Conservation (phyloP, 306 rosid species). For the Benincasa hispida region DNA sequence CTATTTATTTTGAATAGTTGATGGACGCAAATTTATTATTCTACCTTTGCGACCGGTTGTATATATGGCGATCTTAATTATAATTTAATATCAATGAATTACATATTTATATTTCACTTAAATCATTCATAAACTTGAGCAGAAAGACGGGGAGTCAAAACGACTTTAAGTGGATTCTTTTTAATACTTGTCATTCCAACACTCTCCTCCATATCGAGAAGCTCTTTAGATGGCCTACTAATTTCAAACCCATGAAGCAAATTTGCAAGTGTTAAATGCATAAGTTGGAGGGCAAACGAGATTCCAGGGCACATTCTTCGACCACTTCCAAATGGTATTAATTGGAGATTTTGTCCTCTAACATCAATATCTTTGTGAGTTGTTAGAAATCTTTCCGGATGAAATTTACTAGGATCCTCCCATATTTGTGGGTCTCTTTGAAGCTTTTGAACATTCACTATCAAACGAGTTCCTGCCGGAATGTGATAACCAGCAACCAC, state of each 20-base stretch:
- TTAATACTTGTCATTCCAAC: conserved; percentile 42
- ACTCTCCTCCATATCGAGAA: conserved; percentile 40
- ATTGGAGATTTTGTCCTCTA: conserved; percentile 8
- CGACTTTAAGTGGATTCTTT: conserved; percentile 33
- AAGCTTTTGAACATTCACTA: conserved; percentile 13
- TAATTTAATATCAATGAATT: too few relatives aligned
- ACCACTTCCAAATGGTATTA: conserved; percentile 26
- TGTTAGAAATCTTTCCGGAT: conserved; percentile 19
- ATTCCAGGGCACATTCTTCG: conserved; percentile 30
- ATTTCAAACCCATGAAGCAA: conserved; percentile 21
- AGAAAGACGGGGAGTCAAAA: conserved; percentile 36
- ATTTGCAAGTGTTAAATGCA: conserved; percentile 13
- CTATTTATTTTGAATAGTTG: too few relatives aligned
- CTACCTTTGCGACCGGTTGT: too few relatives aligned
- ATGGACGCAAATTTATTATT: too few relatives aligned
- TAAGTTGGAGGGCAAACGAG: neutral
- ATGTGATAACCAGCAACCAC: conserved; percentile 10
- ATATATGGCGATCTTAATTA: too few relatives aligned
- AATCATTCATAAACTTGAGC: too few relatives aligned
- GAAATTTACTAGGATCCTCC: conserved; percentile 14
- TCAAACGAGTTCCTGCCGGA: conserved; percentile 10
- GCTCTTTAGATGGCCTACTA: conserved; percentile 13
- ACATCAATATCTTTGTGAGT: conserved; percentile 2
- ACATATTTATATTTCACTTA: too few relatives aligned
- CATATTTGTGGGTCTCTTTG: conserved; percentile 19